These are phyloP conservation scores for Fistulinella cinereoalba DNA, from an alignment of 1,284 basidiomycete genomes.

Conservation along the genomic window DNA sequence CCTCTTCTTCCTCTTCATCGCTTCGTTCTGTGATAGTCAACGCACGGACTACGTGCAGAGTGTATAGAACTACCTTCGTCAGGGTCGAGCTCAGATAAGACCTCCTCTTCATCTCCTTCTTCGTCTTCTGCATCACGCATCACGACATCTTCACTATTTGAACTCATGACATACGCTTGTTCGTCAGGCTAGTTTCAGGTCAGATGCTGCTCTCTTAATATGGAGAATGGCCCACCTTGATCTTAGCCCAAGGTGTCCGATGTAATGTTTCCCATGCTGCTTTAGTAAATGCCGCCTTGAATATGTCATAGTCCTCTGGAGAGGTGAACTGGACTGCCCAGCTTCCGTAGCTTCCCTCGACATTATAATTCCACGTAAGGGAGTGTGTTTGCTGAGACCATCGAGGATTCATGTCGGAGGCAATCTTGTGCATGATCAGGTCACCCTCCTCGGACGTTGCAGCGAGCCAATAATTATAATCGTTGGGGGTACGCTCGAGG, in stretches of 20 bases:
- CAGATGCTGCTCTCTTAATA: neutral
- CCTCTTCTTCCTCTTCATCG: conserved; percentile 58
- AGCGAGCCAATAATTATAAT: conserved; percentile 64
- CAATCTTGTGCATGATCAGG: conserved; percentile 59
- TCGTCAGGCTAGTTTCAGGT: conserved; percentile 59
- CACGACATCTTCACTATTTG: conserved; percentile 77
- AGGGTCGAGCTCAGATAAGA: conserved; percentile 60
- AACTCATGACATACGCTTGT: conserved; percentile 69
- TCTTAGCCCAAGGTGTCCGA: conserved; percentile 74
- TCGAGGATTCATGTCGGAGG: conserved; percentile 74
- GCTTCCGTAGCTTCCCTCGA: conserved; percentile 65
- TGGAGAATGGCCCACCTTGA: conserved; percentile 57
- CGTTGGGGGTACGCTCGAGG: conserved; percentile 46
- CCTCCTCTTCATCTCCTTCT: conserved; percentile 73
- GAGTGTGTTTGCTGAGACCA: conserved; percentile 63
- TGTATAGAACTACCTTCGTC: conserved; percentile 44
- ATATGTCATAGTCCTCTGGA: conserved; percentile 57
- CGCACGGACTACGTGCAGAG: conserved; percentile 1
- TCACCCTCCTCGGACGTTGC: conserved; percentile 51
- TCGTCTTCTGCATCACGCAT: conserved; percentile 78
- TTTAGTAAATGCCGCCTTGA: conserved; percentile 68
- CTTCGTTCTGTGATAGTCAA: conserved; percentile 39
- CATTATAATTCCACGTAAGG: conserved; percentile 82
- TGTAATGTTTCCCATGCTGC: conserved; percentile 85
- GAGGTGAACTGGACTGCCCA: conserved; percentile 80